phyloP scores from a whole-genome alignment of 2,329 filamentous ascomycete species.

The Xylariaceae sp. region DNA sequence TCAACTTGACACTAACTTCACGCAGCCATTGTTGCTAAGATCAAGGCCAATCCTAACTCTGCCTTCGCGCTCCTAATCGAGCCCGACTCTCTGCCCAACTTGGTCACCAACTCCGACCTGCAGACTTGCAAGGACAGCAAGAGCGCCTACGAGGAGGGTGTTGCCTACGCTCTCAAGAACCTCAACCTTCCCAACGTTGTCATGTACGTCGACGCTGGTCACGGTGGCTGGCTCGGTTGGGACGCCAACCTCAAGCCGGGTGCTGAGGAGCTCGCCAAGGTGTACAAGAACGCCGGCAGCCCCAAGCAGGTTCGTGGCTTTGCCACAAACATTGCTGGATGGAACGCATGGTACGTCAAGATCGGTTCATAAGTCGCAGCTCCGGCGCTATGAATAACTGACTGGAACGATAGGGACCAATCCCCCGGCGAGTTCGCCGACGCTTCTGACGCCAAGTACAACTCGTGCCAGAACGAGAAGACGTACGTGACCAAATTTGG shows the following conservation, averaged over 20 bases:
- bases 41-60: conserved; percentile 42
- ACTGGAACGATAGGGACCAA: conserved; percentile 18
- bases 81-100: conserved; percentile 56
- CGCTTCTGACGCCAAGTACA: conserved; percentile 37
- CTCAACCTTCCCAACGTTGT: conserved; percentile 55
- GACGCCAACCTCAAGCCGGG: conserved; percentile 48
- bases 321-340: conserved; percentile 55
- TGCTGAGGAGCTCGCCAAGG: conserved; percentile 43
- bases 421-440: conserved; percentile 27
- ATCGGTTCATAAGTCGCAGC: not conserved
- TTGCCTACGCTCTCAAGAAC: conserved; percentile 47
- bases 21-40: conserved; percentile 35
- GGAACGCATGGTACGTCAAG: conserved; percentile 47
- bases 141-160: conserved; percentile 44
- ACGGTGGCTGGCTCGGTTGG: conserved; percentile 59
- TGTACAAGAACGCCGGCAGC: conserved; percentile 49
- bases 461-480: conserved; percentile 50
- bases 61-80: conserved; percentile 45
- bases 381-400: conserved; percentile 2
- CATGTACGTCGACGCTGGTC: conserved; percentile 57
- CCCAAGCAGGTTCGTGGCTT: conserved; percentile 50
- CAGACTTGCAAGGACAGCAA: conserved; percentile 45
- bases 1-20: not conserved
- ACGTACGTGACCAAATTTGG: conserved; percentile 64
- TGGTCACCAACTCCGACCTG: conserved; percentile 52